Conservation (phyloP, 2,329 filamentous ascomycete species). For the Bipolaris oryzae region DNA sequence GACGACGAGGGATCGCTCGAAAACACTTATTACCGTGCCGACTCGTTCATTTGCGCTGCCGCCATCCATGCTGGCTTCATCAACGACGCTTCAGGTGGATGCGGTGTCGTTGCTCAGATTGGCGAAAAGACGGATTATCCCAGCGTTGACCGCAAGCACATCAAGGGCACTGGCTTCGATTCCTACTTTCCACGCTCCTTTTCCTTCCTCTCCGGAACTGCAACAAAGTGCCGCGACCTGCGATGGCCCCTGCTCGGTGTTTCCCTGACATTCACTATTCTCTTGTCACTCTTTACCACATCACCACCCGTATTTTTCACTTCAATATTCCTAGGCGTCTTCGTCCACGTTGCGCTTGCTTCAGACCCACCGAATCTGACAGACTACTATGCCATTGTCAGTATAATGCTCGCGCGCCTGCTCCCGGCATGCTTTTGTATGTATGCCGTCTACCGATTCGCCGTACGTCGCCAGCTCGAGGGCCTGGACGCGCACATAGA, state of each 20-base stretch:
- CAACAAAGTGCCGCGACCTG: slow-evolving; percentile 74
- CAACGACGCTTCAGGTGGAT: slow-evolving; percentile 73
- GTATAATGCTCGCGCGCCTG: slow-evolving; percentile 78
- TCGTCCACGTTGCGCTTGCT: slow-evolving; percentile 87
- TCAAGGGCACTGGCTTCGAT: slow-evolving; percentile 77
- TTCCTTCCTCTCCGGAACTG: slow-evolving; percentile 70
- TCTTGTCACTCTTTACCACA: slow-evolving; percentile 81
- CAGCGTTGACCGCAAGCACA: slow-evolving; percentile 71
- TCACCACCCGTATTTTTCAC: slow-evolving; percentile 85
- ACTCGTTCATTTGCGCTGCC: slow-evolving; percentile 85
- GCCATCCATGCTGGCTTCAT: slow-evolving; percentile 85
- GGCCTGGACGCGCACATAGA: slow-evolving; percentile 83
- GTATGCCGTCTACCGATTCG: slow-evolving; percentile 86
- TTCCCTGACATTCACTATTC: slow-evolving; percentile 76
- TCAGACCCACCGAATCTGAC: slow-evolving; percentile 79
- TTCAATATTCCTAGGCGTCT: slow-evolving; percentile 78
- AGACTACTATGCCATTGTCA: slow-evolving; percentile 73
- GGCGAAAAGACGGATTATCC: slow-evolving; percentile 70
- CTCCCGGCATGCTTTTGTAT: slow-evolving; percentile 86
- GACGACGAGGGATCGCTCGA: slow-evolving; percentile 47
- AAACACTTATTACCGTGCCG: slow-evolving; percentile 76
- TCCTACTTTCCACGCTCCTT: slow-evolving; percentile 91
- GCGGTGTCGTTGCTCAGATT: slow-evolving; percentile 77
- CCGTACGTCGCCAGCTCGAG: slow-evolving; percentile 72
- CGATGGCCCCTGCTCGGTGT: slow-evolving; percentile 85